Evolutionary conservation across 2,329 filamentous ascomycete genomes (phyloP).

Genomic region (Coccinonectria pachysandricola): DNA sequence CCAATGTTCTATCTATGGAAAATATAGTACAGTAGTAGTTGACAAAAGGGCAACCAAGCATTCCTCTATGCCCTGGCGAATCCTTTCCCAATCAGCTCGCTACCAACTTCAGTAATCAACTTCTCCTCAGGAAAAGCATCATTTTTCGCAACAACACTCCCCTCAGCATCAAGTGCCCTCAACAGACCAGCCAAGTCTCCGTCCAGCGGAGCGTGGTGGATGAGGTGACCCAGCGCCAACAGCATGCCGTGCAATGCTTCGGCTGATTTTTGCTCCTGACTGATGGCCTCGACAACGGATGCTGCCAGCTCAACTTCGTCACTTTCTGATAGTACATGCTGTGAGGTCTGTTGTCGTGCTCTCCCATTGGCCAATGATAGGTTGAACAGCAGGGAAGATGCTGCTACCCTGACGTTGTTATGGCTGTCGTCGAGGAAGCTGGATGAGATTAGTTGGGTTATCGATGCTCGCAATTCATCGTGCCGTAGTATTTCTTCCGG

Average conservation of each 20-base stretch:
- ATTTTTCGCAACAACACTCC: slow-evolving; percentile 50
- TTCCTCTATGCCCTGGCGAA: background rate
- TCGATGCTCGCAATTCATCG: slow-evolving; percentile 39
- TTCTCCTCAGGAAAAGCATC: slow-evolving; percentile 45
- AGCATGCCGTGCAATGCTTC: slow-evolving; percentile 72
- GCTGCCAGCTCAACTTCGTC: slow-evolving; percentile 76
- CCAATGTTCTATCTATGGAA: too few species aligned
- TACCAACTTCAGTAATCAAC: slow-evolving; percentile 45
- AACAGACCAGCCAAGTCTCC: slow-evolving; percentile 76
- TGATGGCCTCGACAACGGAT: slow-evolving; percentile 64
- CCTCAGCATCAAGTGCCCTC: slow-evolving; percentile 62
- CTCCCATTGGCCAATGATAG: slow-evolving; percentile 61
- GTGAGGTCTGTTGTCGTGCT: slow-evolving; percentile 45
- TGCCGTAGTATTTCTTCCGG: slow-evolving; percentile 49
- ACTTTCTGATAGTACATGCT: slow-evolving; percentile 51
- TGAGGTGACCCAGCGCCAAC: slow-evolving; percentile 63
- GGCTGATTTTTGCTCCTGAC: slow-evolving; percentile 45
- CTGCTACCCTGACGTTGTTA: slow-evolving; percentile 66
- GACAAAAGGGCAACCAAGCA: too few species aligned
- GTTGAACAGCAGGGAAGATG: slow-evolving; percentile 77
- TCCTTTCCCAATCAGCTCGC: slow-evolving; percentile 41
- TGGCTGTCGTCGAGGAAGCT: slow-evolving; percentile 71
- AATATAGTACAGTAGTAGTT: too few species aligned
- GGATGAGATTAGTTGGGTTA: slow-evolving; percentile 62
- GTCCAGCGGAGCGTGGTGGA: slow-evolving; percentile 58